phyloP scores from a whole-genome alignment of 441 rosid genomes.

The Jatropha podagrica region DNA sequence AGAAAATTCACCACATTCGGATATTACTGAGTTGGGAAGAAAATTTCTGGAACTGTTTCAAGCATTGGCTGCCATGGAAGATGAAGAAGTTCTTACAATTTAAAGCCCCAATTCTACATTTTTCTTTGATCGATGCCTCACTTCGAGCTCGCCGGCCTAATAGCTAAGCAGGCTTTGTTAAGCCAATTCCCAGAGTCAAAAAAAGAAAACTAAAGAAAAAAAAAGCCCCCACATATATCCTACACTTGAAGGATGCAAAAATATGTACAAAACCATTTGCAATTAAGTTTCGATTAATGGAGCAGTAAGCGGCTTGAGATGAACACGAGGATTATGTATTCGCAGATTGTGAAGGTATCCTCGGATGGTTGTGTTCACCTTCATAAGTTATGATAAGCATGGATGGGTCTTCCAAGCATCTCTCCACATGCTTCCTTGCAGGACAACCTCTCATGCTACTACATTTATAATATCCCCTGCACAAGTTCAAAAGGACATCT shows the following conservation, averaged over 20 bases:
- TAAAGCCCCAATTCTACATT: conserved; percentile 27
- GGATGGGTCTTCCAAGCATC: conserved; percentile 84
- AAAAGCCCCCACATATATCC: conserved; percentile 21
- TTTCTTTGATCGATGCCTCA: conserved; percentile 11
- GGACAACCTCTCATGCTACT: conserved; percentile 99
- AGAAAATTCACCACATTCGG: background rate
- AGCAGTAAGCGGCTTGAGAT: conserved; percentile 21
- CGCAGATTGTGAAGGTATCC: conserved; percentile 60
- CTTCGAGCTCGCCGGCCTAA: conserved; percentile 13
- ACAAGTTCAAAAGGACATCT: conserved; percentile 4
- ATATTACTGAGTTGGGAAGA: background rate
- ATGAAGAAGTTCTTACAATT: conserved; percentile 33
- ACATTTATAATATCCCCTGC: conserved; percentile 97
- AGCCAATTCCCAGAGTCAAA: conserved; percentile 25
- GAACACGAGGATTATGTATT: conserved; percentile 28
- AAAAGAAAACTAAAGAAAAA: background rate
- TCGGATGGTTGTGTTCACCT: conserved; percentile 89
- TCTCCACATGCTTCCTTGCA: conserved; percentile 98
- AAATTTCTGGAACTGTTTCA: conserved; percentile 19
- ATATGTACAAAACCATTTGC: conserved; percentile 46
- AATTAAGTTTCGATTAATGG: conserved; percentile 7
- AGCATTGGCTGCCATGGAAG: conserved; percentile 27
- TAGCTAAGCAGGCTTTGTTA: conserved; percentile 5
- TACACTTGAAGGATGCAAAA: conserved; percentile 33
- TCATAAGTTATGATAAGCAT: conserved; percentile 96